Percentiles rank a stretch among this genome's conserved stretches.
These are phyloP conservation scores for Kwoniella sp. DNA, from an alignment of 768 basidiomycete genomes.

Conservation along the genomic window DNA sequence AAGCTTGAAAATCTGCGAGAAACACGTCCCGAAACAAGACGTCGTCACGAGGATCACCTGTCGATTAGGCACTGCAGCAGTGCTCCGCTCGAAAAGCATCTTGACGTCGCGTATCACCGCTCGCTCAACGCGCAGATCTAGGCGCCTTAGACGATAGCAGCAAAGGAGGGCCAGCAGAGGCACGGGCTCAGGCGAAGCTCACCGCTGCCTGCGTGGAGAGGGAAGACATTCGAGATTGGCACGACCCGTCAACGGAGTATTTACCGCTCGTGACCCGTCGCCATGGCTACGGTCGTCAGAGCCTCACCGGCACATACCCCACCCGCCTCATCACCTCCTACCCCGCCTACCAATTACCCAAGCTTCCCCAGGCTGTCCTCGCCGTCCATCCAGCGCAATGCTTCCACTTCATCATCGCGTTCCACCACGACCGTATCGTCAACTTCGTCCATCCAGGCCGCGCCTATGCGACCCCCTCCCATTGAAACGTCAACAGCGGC, in stretches of 20 bases:
- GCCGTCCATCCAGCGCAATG: slow-evolving; percentile 34
- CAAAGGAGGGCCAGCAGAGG: too few species aligned
- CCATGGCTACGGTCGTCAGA: slow-evolving; percentile 22
- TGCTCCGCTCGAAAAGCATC: too few species aligned
- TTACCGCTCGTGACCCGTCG: background rate
- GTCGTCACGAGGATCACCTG: too few species aligned
- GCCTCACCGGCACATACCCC: slow-evolving; percentile 24
- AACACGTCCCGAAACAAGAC: too few species aligned
- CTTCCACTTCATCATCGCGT: slow-evolving; percentile 39
- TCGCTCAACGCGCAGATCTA: too few species aligned
- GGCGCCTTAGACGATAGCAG: too few species aligned
- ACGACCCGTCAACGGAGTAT: background rate
- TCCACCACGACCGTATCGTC: slow-evolving; percentile 39
- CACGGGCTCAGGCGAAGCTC: too few species aligned
- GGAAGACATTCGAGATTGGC: background rate
- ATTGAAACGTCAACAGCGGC: slow-evolving; percentile 45
- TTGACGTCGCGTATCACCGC: too few species aligned
- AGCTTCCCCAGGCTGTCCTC: slow-evolving; percentile 20
- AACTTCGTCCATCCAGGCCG: slow-evolving; percentile 44
- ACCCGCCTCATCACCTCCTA: slow-evolving; percentile 13
- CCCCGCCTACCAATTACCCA: slow-evolving; percentile 24
- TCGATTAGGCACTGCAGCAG: too few species aligned
- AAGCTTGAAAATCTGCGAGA: too few species aligned
- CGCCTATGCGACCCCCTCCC: slow-evolving; percentile 45
- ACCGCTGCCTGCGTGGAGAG: too few species aligned